A percentile compares a stretch with the other conserved stretches of the same genome.
Conservation (phyloP, 257 asterid genomes). For the Plantago major region DNA sequence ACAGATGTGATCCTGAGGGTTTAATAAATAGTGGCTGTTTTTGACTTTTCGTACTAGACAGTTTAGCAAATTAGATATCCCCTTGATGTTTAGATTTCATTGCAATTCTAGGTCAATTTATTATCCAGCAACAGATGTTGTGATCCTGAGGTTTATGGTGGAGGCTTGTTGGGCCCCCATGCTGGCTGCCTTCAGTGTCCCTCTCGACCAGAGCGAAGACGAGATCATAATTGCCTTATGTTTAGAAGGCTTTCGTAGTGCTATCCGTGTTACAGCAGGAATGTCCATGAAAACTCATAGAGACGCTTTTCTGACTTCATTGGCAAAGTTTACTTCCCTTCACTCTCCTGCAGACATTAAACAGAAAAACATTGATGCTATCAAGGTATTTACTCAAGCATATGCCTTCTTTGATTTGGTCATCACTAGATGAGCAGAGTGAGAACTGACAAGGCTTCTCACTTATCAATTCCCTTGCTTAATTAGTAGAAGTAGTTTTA, state of each 20-base stretch:
- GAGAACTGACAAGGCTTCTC: too few species aligned
- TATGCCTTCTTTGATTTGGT: conserved; percentile 9
- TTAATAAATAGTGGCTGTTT: conserved; percentile 21
- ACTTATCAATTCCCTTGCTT: too few species aligned
- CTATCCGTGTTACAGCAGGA: conserved; percentile 94
- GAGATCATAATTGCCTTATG: conserved; percentile 70
- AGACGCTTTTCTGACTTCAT: conserved; percentile 94
- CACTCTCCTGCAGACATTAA: conserved; percentile 98
- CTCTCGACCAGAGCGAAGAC: conserved; percentile 92
- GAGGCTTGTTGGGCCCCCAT: conserved; percentile 99
- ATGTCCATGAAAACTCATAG: conserved; percentile 99
- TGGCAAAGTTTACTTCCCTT: conserved; percentile 94
- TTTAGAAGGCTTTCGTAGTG: conserved; percentile 83
- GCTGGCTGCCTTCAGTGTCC: conserved; percentile 99
- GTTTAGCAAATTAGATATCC: conserved; percentile 4
- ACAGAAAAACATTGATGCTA: conserved; percentile 92
- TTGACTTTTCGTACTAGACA: neutral
- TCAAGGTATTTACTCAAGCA: conserved; percentile 57
- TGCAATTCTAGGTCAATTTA: conserved; percentile 76
- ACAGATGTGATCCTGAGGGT: conserved; percentile 87
- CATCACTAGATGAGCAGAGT: neutral
- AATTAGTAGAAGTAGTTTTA: too few species aligned
- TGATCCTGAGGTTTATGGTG: conserved; percentile 91
- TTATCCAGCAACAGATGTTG: conserved; percentile 94
- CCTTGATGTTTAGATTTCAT: conserved; percentile 29